These are phyloP conservation scores for Breynia disticha DNA, from an alignment of 441 rosid species.

Conservation along the genomic window DNA sequence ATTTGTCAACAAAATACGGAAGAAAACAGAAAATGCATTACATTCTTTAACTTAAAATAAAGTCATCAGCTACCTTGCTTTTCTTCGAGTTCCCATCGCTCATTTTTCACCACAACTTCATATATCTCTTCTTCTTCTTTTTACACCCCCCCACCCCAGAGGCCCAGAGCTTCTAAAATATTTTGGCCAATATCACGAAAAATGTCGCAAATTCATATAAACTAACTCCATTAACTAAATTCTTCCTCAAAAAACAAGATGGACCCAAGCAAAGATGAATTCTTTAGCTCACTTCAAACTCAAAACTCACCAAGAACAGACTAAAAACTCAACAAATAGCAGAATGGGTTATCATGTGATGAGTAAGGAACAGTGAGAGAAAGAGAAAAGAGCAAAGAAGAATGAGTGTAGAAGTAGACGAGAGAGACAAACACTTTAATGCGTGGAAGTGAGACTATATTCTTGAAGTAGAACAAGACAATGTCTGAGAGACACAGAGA, in stretches of 20 bases:
- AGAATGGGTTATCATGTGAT: not conserved
- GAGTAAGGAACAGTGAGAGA: no score
- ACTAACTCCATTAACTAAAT: no score
- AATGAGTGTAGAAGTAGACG: conserved; percentile 20
- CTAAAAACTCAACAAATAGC: not conserved
- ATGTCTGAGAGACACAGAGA: conserved; percentile 51
- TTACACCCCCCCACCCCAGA: conserved; percentile 12
- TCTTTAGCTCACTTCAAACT: no score
- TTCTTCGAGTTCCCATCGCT: conserved; percentile 64
- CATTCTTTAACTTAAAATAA: conserved; percentile 3
- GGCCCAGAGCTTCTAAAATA: conserved; percentile 14
- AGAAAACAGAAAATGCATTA: not conserved
- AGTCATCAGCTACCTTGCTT: conserved; percentile 54
- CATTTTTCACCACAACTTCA: conserved; percentile 54
- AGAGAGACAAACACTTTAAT: conserved; percentile 32
- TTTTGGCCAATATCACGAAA: conserved; percentile 14
- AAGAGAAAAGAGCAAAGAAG: conserved; percentile 13
- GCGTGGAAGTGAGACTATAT: conserved; percentile 64
- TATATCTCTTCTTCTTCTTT: conserved; percentile 23
- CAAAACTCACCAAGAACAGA: no score
- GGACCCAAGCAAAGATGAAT: no score
- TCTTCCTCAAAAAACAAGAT: no score
- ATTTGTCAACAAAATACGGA: conserved; percentile 6
- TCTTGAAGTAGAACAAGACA: conserved; percentile 69
- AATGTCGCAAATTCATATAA: conserved; percentile 4